A percentile compares a stretch with the other conserved stretches of the same genome.
Evolutionary conservation across 192 early-diverging fungal genomes (phyloP).

Genomic region (Podila clonocystis): DNA sequence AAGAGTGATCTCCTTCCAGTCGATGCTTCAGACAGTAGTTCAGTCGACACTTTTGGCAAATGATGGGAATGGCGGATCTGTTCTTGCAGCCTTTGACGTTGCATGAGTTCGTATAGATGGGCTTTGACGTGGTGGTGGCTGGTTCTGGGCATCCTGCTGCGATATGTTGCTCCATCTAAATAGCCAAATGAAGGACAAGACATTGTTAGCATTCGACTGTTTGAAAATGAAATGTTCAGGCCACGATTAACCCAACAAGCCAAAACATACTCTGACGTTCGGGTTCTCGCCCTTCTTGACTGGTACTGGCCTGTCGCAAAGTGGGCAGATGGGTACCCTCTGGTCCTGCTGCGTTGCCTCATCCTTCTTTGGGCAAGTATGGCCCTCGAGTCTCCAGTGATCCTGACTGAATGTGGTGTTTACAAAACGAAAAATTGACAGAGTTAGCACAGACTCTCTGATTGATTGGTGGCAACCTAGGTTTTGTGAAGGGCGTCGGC

Average conservation of each 20-base stretch:
- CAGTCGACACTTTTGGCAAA: constrained; percentile 70
- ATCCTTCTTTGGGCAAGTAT: constrained; percentile 65
- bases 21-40: constrained; percentile 86
- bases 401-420: constrained; percentile 60
- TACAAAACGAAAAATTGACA: background rate
- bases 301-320: constrained; percentile 81
- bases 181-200: background rate
- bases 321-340: constrained; percentile 76
- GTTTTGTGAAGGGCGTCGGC: no score
- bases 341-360: constrained; percentile 65
- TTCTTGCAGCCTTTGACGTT: constrained; percentile 69
- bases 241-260: no score
- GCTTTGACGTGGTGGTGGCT: constrained; percentile 57
- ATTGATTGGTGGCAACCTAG: no score
- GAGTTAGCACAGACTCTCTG: background rate
- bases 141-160: constrained; percentile 63
- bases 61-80: constrained; percentile 71
- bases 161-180: constrained; percentile 71
- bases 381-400: constrained; percentile 75
- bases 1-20: constrained; percentile 76
- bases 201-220: background rate
- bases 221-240: no score
- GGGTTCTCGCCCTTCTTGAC: constrained; percentile 77
- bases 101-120: constrained; percentile 69
- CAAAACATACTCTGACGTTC: constrained; percentile 59